phyloP scores from a whole-genome alignment of 2,329 filamentous ascomycete genomes.

The Phaeosphaeria sp. region DNA sequence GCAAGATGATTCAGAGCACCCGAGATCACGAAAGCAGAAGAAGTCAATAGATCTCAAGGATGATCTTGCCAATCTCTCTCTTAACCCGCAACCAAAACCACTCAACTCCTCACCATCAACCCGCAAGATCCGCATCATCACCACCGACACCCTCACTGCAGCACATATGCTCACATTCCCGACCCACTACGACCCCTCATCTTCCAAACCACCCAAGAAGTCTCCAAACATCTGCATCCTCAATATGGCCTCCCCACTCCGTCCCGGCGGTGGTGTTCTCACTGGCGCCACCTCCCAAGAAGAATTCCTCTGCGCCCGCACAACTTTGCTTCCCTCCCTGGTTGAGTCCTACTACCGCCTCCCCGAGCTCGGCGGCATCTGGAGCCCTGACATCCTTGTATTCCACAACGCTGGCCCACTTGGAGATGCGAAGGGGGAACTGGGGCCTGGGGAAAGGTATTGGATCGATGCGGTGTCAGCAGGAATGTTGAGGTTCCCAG shows the following conservation, averaged over 20 bases:
- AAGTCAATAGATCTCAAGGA: constrained; percentile 16
- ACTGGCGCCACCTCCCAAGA: constrained; percentile 67
- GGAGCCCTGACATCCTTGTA: constrained; percentile 65
- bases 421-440: constrained; percentile 45
- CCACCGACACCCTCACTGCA: constrained; percentile 62
- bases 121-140: constrained; percentile 55
- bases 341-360: constrained; percentile 66
- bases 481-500: constrained; percentile 65
- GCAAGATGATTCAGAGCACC: constrained; percentile 1
- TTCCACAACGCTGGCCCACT: constrained; percentile 53
- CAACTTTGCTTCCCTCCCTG: constrained; percentile 65
- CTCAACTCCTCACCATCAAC: not conserved
- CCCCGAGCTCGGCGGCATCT: constrained; percentile 64
- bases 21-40: constrained; percentile 13
- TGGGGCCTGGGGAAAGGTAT: constrained; percentile 59
- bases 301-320: constrained; percentile 67
- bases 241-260: constrained; percentile 69
- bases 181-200: constrained; percentile 4
- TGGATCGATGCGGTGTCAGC: constrained; percentile 66
- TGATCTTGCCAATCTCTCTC: not conserved
- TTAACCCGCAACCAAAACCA: constrained; percentile 3
- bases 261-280: constrained; percentile 67
- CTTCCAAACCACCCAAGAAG: constrained; percentile 18
- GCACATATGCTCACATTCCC: constrained; percentile 50
- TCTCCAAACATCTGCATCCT: constrained; percentile 59